Percentiles rank a stretch among this genome's conserved stretches.
phyloP scores from a whole-genome alignment of 306 rosid genomes.

The Alnus glutinosa region DNA sequence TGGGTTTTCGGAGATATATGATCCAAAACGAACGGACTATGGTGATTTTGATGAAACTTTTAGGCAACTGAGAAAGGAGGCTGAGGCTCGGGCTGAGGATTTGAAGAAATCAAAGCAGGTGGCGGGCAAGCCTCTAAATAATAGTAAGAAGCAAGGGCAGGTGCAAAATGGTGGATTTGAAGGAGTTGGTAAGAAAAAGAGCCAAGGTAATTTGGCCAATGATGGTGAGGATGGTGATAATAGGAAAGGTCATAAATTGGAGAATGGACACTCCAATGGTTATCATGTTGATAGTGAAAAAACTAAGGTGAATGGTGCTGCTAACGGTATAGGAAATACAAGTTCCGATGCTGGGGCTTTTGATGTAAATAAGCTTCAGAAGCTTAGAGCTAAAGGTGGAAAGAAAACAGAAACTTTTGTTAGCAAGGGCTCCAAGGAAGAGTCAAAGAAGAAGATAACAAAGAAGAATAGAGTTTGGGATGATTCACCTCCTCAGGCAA shows the following conservation, averaged over 20 bases:
- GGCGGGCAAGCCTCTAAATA: slow-evolving; percentile 49
- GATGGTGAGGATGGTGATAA: slow-evolving; percentile 50
- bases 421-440: slow-evolving; percentile 68
- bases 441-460: slow-evolving; percentile 62
- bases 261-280: slow-evolving; percentile 64
- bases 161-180: slow-evolving; percentile 60
- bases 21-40: slow-evolving; percentile 55
- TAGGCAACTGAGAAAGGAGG: slow-evolving; percentile 77
- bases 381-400: slow-evolving; percentile 70
- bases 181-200: slow-evolving; percentile 56
- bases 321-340: slow-evolving; percentile 65
- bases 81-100: slow-evolving; percentile 86
- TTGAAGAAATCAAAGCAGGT: slow-evolving; percentile 68
- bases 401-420: slow-evolving; percentile 64
- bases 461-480: slow-evolving; percentile 98
- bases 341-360: slow-evolving; percentile 87
- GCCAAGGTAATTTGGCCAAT: slow-evolving; percentile 45
- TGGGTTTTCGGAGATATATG: slow-evolving; percentile 66
- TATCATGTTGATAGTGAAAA: slow-evolving; percentile 49
- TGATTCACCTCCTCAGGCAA: slow-evolving; percentile 52
- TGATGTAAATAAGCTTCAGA: slow-evolving; percentile 96
- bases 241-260: slow-evolving; percentile 51
- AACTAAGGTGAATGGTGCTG: slow-evolving; percentile 45
- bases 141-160: slow-evolving; percentile 63
- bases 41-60: slow-evolving; percentile 80